Percentiles rank a stretch among this genome's conserved stretches.
Evolutionary conservation across 2,329 filamentous ascomycete genomes (phyloP).

Genomic region (Monosporascus sp.): DNA sequence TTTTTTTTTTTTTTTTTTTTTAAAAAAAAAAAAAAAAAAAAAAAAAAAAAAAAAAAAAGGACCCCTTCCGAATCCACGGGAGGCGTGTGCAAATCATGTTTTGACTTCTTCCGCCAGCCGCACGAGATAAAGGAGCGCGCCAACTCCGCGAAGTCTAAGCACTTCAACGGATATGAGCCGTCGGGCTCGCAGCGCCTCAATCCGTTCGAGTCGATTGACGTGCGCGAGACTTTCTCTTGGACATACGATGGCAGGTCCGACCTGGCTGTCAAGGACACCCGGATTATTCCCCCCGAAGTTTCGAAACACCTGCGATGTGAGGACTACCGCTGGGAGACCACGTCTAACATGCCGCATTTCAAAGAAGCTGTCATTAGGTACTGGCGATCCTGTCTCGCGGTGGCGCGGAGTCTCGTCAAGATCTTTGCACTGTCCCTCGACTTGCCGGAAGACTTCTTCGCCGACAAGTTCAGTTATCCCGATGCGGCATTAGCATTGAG

Average conservation of each 20-base stretch:
- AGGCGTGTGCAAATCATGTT: constrained; percentile 16
- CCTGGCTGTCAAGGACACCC: constrained; percentile 23
- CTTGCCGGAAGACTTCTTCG: constrained; percentile 30
- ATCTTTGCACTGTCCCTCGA: constrained; percentile 32
- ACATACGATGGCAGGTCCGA: constrained; percentile 26
- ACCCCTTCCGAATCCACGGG: constrained; percentile 23
- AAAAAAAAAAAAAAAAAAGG: too few species aligned
- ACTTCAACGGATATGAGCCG: constrained; percentile 34
- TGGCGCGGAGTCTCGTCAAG: constrained; percentile 28
- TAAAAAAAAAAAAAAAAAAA: too few species aligned
- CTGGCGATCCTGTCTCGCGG: constrained; percentile 23
- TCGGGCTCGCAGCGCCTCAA: constrained; percentile 21
- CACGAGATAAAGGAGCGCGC: constrained; percentile 16
- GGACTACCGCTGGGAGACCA: constrained; percentile 7
- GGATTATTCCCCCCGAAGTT: constrained; percentile 13
- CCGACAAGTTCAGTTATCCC: constrained; percentile 20
- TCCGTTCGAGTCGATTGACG: constrained; percentile 20
- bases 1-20: too few species aligned
- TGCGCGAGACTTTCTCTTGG: constrained; percentile 30
- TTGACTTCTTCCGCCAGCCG: constrained; percentile 21
- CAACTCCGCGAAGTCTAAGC: constrained; percentile 30
- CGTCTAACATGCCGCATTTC: constrained; percentile 23
- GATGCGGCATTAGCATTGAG: constrained; percentile 26
- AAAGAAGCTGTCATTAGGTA: constrained; percentile 25
- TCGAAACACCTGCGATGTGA: constrained; percentile 11